Conservation (phyloP, 495 filamentous ascomycete species). For the Sordaria brevicollis region DNA sequence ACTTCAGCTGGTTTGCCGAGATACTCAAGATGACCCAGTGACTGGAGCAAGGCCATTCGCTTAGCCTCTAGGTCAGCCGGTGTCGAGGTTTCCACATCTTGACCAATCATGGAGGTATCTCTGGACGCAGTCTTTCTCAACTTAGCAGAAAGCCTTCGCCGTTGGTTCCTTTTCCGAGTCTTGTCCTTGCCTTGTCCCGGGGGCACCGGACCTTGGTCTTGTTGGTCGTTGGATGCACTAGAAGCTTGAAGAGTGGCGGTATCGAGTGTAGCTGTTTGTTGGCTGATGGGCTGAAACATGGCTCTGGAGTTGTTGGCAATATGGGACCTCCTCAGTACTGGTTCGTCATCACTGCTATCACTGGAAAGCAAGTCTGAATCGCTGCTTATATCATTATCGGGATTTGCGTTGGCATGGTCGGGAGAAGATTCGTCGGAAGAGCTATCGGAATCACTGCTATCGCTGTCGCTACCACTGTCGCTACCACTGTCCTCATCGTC, state of each 20-base stretch:
- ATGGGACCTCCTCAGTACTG: not conserved
- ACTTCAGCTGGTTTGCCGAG: not conserved
- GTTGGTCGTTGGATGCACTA: not conserved
- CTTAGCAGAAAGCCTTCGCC: constrained; percentile 21
- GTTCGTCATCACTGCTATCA: constrained; percentile 12
- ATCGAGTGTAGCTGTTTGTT: not conserved
- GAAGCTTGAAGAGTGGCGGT: not conserved
- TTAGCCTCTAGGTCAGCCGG: constrained; percentile 2
- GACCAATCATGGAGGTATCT: not conserved
- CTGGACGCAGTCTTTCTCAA: constrained; percentile 11
- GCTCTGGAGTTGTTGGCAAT: not conserved
- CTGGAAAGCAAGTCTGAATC: not conserved
- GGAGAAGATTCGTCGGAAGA: not conserved
- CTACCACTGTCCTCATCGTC: constrained; percentile 4
- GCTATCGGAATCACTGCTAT: constrained; percentile 1
- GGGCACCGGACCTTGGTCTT: constrained; percentile 15
- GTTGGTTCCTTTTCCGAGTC: constrained; percentile 33
- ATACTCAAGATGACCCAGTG: not conserved
- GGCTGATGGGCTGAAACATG: not conserved
- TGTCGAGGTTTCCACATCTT: not conserved
- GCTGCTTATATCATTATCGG: not conserved
- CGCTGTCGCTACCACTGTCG: not conserved
- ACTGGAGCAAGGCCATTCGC: constrained; percentile 5
- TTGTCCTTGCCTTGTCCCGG: constrained; percentile 24
- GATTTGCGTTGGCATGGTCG: not conserved